phyloP scores from a whole-genome alignment of 2,329 filamentous ascomycete species.

The Cytospora paraplurivora region DNA sequence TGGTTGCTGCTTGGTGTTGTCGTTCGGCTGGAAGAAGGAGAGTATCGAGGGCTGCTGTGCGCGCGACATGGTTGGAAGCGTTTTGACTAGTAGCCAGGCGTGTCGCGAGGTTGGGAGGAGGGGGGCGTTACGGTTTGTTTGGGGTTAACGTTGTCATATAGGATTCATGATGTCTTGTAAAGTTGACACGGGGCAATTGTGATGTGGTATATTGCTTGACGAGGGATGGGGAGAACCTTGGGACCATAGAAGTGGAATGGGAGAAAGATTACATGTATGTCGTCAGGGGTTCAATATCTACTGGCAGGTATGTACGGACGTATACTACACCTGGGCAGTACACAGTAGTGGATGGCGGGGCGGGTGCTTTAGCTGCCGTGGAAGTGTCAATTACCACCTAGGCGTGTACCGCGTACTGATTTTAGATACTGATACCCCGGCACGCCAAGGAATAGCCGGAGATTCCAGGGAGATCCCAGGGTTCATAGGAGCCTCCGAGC shows the following conservation, averaged over 20 bases:
- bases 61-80: constrained; percentile 38
- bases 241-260: not conserved
- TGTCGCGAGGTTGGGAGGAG: not conserved
- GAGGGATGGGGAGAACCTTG: not conserved
- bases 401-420: not conserved
- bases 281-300: not conserved
- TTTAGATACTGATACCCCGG: not conserved
- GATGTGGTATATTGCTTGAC: constrained; percentile 1
- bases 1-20: constrained; percentile 37
- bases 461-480: not conserved
- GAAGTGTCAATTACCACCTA: not conserved
- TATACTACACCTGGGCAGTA: not conserved
- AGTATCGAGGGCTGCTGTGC: constrained; percentile 55
- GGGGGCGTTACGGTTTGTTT: not conserved
- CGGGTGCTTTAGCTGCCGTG: constrained; percentile 2
- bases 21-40: constrained; percentile 59
- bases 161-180: constrained; percentile 4
- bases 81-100: not conserved
- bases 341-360: not conserved
- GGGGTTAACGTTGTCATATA: constrained; percentile 13
- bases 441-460: not conserved
- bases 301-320: not conserved
- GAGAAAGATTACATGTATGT: not conserved
- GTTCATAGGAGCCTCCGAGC: no score
- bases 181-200: constrained; percentile 9